Evolutionary conservation across 768 basidiomycete species (phyloP).

Genomic region (Auricularia auricula-judae): DNA sequence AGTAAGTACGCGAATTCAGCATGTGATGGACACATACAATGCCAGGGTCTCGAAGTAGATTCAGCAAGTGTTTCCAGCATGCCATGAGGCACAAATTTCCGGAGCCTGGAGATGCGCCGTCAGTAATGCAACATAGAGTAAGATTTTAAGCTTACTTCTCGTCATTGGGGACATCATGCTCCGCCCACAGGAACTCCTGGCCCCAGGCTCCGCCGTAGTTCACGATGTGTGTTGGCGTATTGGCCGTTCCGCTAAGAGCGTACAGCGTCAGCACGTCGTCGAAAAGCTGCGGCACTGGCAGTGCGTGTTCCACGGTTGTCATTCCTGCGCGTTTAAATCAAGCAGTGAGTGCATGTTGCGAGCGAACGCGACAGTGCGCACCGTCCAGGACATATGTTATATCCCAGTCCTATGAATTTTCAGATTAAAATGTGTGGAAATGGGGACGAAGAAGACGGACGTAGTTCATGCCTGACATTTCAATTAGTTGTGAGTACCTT

Average conservation of each 20-base stretch:
- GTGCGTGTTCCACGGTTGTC: constrained; percentile 64
- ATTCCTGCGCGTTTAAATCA: constrained; percentile 34
- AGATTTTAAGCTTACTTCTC: constrained; percentile 55
- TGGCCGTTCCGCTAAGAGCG: constrained; percentile 56
- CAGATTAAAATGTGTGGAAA: not conserved
- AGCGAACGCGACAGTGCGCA: constrained; percentile 13
- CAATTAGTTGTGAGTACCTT: not conserved
- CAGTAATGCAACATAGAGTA: not conserved
- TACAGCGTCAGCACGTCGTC: constrained; percentile 57
- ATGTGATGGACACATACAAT: constrained; percentile 32
- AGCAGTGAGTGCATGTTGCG: no score
- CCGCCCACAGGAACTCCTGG: constrained; percentile 61
- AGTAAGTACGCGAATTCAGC: not conserved
- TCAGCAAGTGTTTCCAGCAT: constrained; percentile 49
- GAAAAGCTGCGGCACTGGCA: constrained; percentile 54
- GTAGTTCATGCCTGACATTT: constrained; percentile 5
- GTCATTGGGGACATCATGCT: constrained; percentile 52
- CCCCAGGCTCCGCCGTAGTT: constrained; percentile 67
- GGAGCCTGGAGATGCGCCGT: constrained; percentile 30
- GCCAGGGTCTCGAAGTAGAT: constrained; percentile 44
- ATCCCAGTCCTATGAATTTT: constrained; percentile 73
- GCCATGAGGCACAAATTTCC: constrained; percentile 54
- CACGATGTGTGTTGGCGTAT: constrained; percentile 66
- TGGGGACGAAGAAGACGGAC: not conserved
- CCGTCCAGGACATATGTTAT: constrained; percentile 71